Percentiles rank a stretch among this genome's conserved stretches.
phyloP scores from a whole-genome alignment of 306 rosid genomes.

The Crotalaria pallida region DNA sequence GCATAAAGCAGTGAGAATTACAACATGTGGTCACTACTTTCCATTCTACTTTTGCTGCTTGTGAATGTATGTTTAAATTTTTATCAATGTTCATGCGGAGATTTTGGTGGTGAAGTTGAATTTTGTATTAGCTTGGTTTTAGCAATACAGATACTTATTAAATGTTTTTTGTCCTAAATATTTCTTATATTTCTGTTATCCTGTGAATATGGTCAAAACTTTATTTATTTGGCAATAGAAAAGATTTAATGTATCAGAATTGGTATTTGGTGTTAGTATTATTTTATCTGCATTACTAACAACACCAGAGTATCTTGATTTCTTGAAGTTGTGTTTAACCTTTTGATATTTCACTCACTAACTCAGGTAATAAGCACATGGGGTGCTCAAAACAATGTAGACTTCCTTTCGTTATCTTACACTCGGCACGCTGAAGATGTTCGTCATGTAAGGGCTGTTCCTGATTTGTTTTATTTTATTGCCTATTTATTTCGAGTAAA shows the following conservation, averaged over 20 bases:
- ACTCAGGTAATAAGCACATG: conserved; percentile 75
- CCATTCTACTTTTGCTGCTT: not conserved
- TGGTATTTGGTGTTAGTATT: no score
- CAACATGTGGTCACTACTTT: not conserved
- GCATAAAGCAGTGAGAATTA: not conserved
- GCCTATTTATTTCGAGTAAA: not conserved
- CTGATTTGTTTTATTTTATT: not conserved
- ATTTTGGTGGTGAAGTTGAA: not conserved
- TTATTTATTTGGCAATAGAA: not conserved
- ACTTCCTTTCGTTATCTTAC: conserved; percentile 61
- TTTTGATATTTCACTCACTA: not conserved
- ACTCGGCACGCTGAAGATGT: conserved; percentile 78
- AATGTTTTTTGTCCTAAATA: not conserved
- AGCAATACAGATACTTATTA: not conserved
- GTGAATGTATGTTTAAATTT: not conserved
- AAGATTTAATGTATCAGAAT: not conserved
- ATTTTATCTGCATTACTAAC: not conserved
- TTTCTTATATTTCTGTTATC: not conserved
- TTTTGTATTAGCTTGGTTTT: not conserved
- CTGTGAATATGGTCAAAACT: not conserved
- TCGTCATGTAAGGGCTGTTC: conserved; percentile 55
- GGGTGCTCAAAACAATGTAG: conserved; percentile 67
- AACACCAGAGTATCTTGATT: not conserved
- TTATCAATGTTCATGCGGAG: not conserved
- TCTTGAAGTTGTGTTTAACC: not conserved